phyloP scores from a whole-genome alignment of 2,329 filamentous ascomycete species.

The Zymoseptoria tritici region DNA sequence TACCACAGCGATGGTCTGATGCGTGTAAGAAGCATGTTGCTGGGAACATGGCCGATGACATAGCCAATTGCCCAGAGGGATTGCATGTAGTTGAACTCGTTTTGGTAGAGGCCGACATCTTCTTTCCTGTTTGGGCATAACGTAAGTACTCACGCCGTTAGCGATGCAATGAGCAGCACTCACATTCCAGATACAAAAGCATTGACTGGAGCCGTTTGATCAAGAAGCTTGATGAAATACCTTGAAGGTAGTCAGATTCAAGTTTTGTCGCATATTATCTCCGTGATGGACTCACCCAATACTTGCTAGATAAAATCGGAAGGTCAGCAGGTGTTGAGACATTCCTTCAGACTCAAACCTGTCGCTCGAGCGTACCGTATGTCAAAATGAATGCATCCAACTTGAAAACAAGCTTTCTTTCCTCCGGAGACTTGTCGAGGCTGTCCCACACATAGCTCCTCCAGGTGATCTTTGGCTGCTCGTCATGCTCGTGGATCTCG shows the following conservation, averaged over 20 bases:
- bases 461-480: conserved; percentile 33
- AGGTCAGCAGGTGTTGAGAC: too few species aligned
- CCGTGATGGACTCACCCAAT: conserved; percentile 12
- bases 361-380: too few species aligned
- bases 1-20: conserved; percentile 40
- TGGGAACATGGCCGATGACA: conserved; percentile 29
- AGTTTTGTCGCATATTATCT: background rate
- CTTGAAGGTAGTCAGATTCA: background rate
- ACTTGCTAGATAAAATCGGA: background rate
- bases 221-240: conserved; percentile 46
- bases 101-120: conserved; percentile 45
- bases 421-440: conserved; percentile 45
- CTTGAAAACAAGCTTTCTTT: conserved; percentile 44
- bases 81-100: conserved; percentile 50
- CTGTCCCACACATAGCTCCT: conserved; percentile 47
- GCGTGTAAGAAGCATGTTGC: conserved; percentile 46
- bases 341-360: too few species aligned
- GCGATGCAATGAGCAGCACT: conserved; percentile 12
- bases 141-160: background rate
- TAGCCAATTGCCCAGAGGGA: conserved; percentile 36
- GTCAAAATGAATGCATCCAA: conserved; percentile 30
- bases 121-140: conserved; percentile 30
- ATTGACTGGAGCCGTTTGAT: conserved; percentile 33
- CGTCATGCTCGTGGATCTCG: conserved; percentile 1
- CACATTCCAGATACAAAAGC: conserved; percentile 42